Conservation (phyloP, 495 filamentous ascomycete genomes). For the Alectoria sarmentosa region DNA sequence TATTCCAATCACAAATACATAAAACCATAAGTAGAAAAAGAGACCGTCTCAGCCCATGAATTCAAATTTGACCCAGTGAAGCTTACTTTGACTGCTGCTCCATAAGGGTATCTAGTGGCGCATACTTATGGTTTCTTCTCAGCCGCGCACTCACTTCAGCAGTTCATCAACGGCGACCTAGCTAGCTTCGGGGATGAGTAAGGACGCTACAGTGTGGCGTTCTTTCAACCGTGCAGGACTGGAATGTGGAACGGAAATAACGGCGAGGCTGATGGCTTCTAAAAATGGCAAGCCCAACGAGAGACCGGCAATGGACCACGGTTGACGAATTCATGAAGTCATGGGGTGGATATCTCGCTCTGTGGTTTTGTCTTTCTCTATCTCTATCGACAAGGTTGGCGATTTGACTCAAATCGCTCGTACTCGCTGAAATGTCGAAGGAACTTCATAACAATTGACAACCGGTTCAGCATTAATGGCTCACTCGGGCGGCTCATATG, state of each 20-base stretch:
- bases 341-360: neutral
- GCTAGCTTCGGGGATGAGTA: too few relatives aligned
- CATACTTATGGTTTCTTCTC: neutral
- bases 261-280: neutral
- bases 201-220: constrained; percentile 5
- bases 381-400: neutral
- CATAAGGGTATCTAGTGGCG: constrained; percentile 9
- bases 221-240: neutral
- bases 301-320: neutral
- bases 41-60: neutral
- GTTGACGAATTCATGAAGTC: neutral
- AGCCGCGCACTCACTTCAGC: too few relatives aligned
- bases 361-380: too few relatives aligned
- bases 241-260: neutral
- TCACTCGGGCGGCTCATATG: constrained; percentile 70
- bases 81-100: neutral
- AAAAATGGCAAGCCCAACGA: neutral
- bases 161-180: neutral
- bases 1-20: too few relatives aligned
- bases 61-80: neutral
- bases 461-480: neutral
- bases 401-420: neutral
- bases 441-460: neutral
- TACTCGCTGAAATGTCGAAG: neutral
- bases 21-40: too few relatives aligned